Base-by-base conservation (phyloP, 2,329 filamentous ascomycete genomes). In the Clarireedia sp. region DNA sequence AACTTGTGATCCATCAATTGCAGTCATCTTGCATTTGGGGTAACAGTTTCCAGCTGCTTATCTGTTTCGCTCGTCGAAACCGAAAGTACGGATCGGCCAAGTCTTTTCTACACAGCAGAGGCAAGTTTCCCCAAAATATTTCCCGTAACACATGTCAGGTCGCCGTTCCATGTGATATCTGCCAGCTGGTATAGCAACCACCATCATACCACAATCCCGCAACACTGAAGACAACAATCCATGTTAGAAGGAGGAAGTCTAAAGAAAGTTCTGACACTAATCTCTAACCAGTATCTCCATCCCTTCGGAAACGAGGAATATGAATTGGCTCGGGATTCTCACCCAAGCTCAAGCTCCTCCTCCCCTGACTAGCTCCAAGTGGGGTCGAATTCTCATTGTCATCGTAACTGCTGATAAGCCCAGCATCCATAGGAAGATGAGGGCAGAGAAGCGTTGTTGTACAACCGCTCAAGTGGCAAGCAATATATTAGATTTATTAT, bases 401-500 rank as follows among this genome's bases (percentile, higher is more conserved):
- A 29, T 26, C 24, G 38, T 48, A 43, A 54, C 16, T 10, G 48
- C 44, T 48, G 51, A 54, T 54, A 54, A 48, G 51, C 29, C 29
- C 3, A 14, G 12, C 29, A 14, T 33, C 29, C 29, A 33, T 33
- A n/a, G 4, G 38, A n/a, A 41, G 7, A 24, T 37, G 16, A 50
- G 24, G 44, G 46, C 16, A 49, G 19, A 41, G 51, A 48, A 54
- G 51, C 51, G 51, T 54, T 54, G 24, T 23, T 44, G 46, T 43
- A 43, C 36, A 14, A 54, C 52, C 19, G 19, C 17, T 23, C 17
- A 21, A 45, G 7, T 14, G 19, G 21, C 38, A 49, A 33, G 10
- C 14, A 33, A 36, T 40, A 49, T 49, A 40, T 17, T 40, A 44
- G 16, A 19, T 44, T 19, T 17, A 17, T 46, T 26, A 26, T 26